Percentiles rank a stretch among this genome's conserved stretches.
Conservation (phyloP, 2,329 filamentous ascomycete genomes). For the Xylariaceae sp. region DNA sequence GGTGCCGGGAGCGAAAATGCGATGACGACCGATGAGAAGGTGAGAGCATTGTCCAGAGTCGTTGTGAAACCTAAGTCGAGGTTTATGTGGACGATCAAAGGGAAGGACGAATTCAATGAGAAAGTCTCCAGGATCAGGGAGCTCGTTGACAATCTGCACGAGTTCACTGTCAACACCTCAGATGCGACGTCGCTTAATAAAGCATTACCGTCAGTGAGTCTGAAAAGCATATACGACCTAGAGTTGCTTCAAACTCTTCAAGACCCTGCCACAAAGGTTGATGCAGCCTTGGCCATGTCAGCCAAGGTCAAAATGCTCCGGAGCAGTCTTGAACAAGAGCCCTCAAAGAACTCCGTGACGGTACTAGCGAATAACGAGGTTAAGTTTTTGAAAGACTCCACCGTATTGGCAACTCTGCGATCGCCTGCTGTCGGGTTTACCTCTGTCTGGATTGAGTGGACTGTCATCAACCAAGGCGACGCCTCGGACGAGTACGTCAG, state of each 20-base stretch:
- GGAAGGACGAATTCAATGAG: slow-evolving; percentile 3
- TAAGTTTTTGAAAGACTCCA: neutral
- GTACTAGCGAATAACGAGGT: neutral
- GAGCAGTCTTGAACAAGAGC: neutral
- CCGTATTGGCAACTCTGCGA: neutral
- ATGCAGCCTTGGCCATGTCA: neutral
- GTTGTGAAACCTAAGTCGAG: neutral
- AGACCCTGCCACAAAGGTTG: neutral
- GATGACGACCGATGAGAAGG: neutral
- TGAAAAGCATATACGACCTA: neutral
- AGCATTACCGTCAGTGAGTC: slow-evolving; percentile 2
- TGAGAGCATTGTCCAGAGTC: neutral
- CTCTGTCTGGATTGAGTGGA: slow-evolving; percentile 10
- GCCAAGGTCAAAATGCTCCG: slow-evolving; percentile 4
- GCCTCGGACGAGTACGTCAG: slow-evolving; percentile 5
- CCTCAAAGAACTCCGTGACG: neutral
- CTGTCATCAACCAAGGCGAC: neutral
- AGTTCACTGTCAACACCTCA: neutral
- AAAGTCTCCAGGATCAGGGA: neutral
- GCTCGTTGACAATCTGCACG: slow-evolving; percentile 1
- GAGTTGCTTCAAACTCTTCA: slow-evolving; percentile 4
- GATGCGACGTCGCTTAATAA: neutral
- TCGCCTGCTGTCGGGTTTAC: neutral
- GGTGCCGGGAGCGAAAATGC: neutral
- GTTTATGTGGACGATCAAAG: slow-evolving; percentile 5